Evolutionary conservation across 257 asterid species (phyloP).

Genomic region (Solanum acaule): DNA sequence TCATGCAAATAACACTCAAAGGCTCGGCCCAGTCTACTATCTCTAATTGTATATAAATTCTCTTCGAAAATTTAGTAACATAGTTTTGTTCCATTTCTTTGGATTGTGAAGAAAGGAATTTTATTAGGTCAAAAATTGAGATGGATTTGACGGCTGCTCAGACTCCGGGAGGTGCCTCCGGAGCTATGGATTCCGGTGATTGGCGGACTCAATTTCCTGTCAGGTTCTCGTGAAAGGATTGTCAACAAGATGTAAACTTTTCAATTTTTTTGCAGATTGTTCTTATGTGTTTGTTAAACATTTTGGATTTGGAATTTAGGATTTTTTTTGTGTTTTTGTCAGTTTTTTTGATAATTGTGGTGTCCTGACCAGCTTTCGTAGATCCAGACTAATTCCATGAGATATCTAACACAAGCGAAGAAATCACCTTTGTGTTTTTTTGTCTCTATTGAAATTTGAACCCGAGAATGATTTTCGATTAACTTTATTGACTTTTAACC

Average conservation of each 20-base stretch:
- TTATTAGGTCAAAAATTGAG: background rate
- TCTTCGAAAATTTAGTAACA: background rate
- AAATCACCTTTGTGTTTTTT: background rate
- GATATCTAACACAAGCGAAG: background rate
- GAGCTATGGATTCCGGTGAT: slow-evolving; percentile 5
- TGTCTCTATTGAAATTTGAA: background rate
- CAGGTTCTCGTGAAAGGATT: slow-evolving; percentile 53
- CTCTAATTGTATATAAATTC: too few species aligned
- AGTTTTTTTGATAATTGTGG: background rate
- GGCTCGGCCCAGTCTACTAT: too few species aligned
- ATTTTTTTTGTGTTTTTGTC: background rate
- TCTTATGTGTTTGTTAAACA: background rate
- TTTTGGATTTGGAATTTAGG: background rate
- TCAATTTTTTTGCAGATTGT: background rate
- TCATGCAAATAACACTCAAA: too few species aligned
- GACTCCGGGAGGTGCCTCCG: background rate
- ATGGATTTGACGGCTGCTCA: background rate
- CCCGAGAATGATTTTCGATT: background rate
- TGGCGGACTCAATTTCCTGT: slow-evolving; percentile 67
- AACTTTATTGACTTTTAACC: background rate
- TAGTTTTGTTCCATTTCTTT: background rate
- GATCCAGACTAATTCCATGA: background rate
- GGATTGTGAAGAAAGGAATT: background rate
- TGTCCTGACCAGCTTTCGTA: background rate
- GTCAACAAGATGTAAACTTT: slow-evolving; percentile 47